Evolutionary conservation across 345 rosid genomes (phyloP).

Genomic region (Laguncularia racemosa): DNA sequence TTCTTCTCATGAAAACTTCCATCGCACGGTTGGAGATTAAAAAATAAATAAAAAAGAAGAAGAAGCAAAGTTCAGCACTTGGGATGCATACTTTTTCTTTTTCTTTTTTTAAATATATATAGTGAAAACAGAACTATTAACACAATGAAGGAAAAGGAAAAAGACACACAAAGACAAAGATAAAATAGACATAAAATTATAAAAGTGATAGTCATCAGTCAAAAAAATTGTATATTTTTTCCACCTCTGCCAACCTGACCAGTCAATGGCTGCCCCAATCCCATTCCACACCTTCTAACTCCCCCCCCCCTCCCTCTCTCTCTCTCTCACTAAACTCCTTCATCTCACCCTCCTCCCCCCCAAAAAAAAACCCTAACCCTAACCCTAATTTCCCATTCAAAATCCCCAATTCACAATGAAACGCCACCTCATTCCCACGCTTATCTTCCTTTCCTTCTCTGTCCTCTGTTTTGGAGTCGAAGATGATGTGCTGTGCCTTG

Average conservation of each 20-base stretch:
- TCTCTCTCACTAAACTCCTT: neutral
- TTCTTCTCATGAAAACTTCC: too few relatives aligned
- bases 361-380: neutral
- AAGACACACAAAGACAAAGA: too few relatives aligned
- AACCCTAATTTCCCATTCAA: too few relatives aligned
- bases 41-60: too few relatives aligned
- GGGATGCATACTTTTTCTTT: too few relatives aligned
- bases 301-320: neutral
- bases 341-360: slow-evolving; percentile 1
- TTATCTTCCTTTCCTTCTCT: neutral
- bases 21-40: too few relatives aligned
- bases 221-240: neutral
- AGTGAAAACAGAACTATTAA: too few relatives aligned
- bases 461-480: slow-evolving; percentile 17
- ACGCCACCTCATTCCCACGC: slow-evolving; percentile 5
- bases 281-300: neutral
- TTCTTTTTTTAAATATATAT: too few relatives aligned
- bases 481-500: slow-evolving; percentile 47
- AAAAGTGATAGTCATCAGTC: slow-evolving; percentile 1
- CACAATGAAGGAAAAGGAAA: too few relatives aligned
- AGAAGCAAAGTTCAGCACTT: too few relatives aligned
- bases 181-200: too few relatives aligned
- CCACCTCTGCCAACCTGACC: neutral
- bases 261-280: slow-evolving; percentile 41
- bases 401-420: too few relatives aligned